phyloP scores from a whole-genome alignment of 805 yeast species.

The Yarrowia divulgata region DNA sequence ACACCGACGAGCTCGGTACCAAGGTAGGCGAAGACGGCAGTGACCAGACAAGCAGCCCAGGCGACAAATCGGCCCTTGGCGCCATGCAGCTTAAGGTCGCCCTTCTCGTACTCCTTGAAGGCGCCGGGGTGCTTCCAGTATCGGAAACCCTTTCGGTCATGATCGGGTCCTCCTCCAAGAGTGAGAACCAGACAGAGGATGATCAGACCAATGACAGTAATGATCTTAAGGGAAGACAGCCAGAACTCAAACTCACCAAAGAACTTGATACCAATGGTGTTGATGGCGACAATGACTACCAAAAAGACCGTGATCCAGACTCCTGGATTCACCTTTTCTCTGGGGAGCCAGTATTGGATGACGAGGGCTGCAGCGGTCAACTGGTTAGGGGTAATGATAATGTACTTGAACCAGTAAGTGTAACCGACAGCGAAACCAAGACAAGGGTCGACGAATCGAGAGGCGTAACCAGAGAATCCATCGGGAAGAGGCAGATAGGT shows the following conservation, averaged over 20 bases:
- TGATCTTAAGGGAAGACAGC: conserved; percentile 60
- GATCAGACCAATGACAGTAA: conserved; percentile 72
- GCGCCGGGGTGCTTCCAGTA: conserved; percentile 77
- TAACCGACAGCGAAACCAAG: conserved; percentile 75
- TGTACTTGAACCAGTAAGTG: conserved; percentile 63
- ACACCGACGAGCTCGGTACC: conserved; percentile 77
- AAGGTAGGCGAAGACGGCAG: conserved; percentile 72
- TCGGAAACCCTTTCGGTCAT: conserved; percentile 75
- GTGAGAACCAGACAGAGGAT: conserved; percentile 67
- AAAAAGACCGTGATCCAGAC: conserved; percentile 63
- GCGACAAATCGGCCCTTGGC: conserved; percentile 65
- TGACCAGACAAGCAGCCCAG: conserved; percentile 66
- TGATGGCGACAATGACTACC: conserved; percentile 58
- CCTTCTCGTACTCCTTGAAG: conserved; percentile 56
- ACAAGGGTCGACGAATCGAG: conserved; percentile 69
- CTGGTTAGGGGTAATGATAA: conserved; percentile 67
- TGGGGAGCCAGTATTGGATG: conserved; percentile 60
- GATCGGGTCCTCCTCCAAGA: conserved; percentile 77
- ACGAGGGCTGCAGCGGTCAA: conserved; percentile 67
- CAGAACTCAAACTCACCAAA: conserved; percentile 62
- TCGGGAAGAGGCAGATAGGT: conserved; percentile 69
- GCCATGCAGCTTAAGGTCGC: conserved; percentile 53
- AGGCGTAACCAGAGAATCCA: conserved; percentile 71
- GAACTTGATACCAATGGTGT: conserved; percentile 59
- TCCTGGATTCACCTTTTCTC: conserved; percentile 54